These are phyloP conservation scores for Aspergillus sp. DNA, from an alignment of 2,329 filamentous ascomycete genomes.

Conservation along the genomic window DNA sequence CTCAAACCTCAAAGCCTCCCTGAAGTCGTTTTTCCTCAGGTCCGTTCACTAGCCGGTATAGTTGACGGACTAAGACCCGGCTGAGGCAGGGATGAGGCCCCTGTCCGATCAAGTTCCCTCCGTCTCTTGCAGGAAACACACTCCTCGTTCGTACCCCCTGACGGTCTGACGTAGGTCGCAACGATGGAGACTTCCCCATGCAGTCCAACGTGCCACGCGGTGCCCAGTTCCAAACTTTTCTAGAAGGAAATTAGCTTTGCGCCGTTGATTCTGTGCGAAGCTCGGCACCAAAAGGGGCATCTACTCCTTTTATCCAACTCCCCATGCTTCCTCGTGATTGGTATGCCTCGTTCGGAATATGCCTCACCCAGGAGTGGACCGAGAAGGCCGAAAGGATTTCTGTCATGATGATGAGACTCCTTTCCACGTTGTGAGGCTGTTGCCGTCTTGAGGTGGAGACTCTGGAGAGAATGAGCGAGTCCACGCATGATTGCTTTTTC, in stretches of 20 bases:
- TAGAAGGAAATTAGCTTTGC: conserved; percentile 41
- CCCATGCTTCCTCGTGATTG: neutral
- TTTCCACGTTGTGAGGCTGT: neutral
- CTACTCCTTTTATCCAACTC: neutral
- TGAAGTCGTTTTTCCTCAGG: neutral
- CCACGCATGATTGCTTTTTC: neutral
- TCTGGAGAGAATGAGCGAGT: neutral
- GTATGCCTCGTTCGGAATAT: neutral
- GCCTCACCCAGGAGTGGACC: neutral
- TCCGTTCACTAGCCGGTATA: conserved; percentile 6
- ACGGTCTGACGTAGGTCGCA: conserved; percentile 13
- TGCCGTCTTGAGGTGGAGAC: neutral
- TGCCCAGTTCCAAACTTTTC: conserved; percentile 35
- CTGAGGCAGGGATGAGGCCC: conserved; percentile 9
- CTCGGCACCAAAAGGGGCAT: conserved; percentile 23
- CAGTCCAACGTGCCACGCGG: conserved; percentile 25
- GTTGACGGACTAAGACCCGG: conserved; percentile 8
- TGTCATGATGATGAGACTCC: neutral
- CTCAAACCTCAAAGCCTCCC: neutral
- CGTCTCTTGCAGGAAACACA: neutral
- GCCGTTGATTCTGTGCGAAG: conserved; percentile 31
- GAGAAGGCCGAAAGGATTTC: neutral
- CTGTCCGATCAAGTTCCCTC: conserved; percentile 8
- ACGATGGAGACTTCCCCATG: conserved; percentile 17
- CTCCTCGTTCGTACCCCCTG: conserved; percentile 9